Evolutionary conservation across 768 basidiomycete species (phyloP).

Genomic region (Pleurotus sapidus): DNA sequence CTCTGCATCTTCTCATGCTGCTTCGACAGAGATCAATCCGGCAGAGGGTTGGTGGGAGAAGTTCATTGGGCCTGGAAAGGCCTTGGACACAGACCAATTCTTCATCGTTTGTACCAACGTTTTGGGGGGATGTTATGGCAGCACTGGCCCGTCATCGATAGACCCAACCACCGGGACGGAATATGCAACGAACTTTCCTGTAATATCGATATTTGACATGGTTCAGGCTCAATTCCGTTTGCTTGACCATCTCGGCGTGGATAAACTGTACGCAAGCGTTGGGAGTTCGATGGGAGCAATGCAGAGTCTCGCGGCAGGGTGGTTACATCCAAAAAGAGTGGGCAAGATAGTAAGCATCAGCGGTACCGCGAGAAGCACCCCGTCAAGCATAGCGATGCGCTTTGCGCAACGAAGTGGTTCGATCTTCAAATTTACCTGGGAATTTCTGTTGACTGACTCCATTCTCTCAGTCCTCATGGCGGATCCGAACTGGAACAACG

Average conservation of each 20-base stretch:
- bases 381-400: slow-evolving; percentile 92
- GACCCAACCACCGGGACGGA: slow-evolving; percentile 65
- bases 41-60: slow-evolving; percentile 98
- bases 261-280: slow-evolving; percentile 88
- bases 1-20: slow-evolving; percentile 93
- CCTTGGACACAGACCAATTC: slow-evolving; percentile 89
- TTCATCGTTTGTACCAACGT: slow-evolving; percentile 97
- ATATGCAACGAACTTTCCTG: slow-evolving; percentile 90
- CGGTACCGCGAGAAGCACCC: slow-evolving; percentile 89
- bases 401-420: slow-evolving; percentile 94
- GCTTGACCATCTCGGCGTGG: slow-evolving; percentile 79
- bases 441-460: neutral
- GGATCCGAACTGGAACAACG: slow-evolving; percentile 99
- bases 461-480: slow-evolving; percentile 87
- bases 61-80: slow-evolving; percentile 94
- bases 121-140: slow-evolving; percentile 96
- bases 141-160: slow-evolving; percentile 88
- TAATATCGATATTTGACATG: slow-evolving; percentile 96
- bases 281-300: slow-evolving; percentile 98
- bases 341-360: slow-evolving; percentile 92
- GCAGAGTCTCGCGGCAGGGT: slow-evolving; percentile 95
- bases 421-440: slow-evolving; percentile 20
- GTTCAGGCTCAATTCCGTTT: slow-evolving; percentile 88
- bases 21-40: slow-evolving; percentile 73
- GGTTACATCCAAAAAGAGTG: slow-evolving; percentile 86